Evolutionary conservation across 1,284 basidiomycete genomes (phyloP).

Genomic region (Paramarasmius palmivorus): DNA sequence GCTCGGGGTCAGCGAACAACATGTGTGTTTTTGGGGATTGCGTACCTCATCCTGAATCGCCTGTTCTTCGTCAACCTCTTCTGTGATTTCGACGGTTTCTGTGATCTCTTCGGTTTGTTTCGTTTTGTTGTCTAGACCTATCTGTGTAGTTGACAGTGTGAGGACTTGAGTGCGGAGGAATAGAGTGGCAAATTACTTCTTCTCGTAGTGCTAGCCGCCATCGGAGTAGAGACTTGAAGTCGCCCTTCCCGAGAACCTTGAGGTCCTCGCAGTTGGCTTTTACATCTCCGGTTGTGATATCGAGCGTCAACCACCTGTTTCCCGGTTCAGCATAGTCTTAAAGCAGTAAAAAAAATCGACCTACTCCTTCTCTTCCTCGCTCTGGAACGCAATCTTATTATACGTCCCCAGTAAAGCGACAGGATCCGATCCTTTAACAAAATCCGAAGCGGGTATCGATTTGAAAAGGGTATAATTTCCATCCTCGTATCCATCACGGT

Average conservation of each 20-base stretch:
- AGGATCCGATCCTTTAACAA: conserved; percentile 74
- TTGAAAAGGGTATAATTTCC: conserved; percentile 94
- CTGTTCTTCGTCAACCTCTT: conserved; percentile 83
- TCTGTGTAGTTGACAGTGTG: conserved; percentile 36
- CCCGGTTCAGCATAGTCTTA: conserved; percentile 10
- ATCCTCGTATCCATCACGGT: conserved; percentile 95
- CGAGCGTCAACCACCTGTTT: conserved; percentile 69
- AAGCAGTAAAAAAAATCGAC: conserved; percentile 22
- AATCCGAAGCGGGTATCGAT: conserved; percentile 71
- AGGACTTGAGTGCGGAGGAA: background rate
- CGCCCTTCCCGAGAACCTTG: conserved; percentile 96
- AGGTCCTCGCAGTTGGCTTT: conserved; percentile 86
- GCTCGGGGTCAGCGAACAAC: too few species aligned
- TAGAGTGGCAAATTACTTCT: conserved; percentile 52
- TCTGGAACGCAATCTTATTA: conserved; percentile 83
- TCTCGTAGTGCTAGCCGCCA: conserved; percentile 87
- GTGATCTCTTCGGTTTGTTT: conserved; percentile 73
- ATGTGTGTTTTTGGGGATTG: too few species aligned
- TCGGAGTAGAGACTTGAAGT: conserved; percentile 92
- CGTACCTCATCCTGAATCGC: conserved; percentile 85
- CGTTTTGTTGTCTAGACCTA: conserved; percentile 81
- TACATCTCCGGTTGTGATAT: conserved; percentile 80
- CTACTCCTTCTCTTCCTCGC: conserved; percentile 84
- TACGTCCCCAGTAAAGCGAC: conserved; percentile 81
- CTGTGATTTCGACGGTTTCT: conserved; percentile 74